Evolutionary conservation across 2,329 filamentous ascomycete species (phyloP), one percentile per base, ranked within the genome.

Genomic region (Aspergillus oerlinghausenensis): DNA sequence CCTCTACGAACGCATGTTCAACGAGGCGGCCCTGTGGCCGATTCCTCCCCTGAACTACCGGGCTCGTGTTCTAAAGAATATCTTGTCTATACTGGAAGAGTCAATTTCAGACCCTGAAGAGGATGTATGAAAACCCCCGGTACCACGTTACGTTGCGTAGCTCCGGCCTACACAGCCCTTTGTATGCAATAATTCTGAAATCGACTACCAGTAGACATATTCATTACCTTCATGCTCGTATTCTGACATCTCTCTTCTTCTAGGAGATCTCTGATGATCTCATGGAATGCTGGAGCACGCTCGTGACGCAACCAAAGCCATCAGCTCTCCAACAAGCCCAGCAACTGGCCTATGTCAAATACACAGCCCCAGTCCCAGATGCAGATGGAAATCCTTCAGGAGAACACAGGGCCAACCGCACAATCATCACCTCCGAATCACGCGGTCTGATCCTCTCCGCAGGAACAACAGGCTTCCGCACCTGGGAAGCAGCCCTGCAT

Each of bases 201-300:
- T 40, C 21, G 32, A 23, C 23, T 21, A 43, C 25, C n/a, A 38
- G 19, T 11, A 25, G 35, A 11, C 29, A 17, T 35, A 11, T 56
- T 10, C 25, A 50, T 32, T 32, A 35, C 52, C 42, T 21, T 49
- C 25, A 32, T 26, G 25, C 8, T 40, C 49, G 10, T 6, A 43
- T 25, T 35, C 47, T 29, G 32, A 50, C 45, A 28, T 29, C 5
- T 52, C 21, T 49, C 14, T 35, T 38, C 4, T 7, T 38, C 61
- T 75, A 97, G 92, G 91, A 88, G 72, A 86, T 96, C 49, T 91
- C 88, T 60, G 90, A 96, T 73, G 81, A 88, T 72, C 82, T 97
- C 66, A 89, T 93, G 82, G 79, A 80, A 55, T 78, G 80, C 40
- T 81, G 95, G 63, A 84, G 87, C 54, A 73, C 79, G 58, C 80